Percentiles rank a stretch among this genome's conserved stretches.
These are phyloP conservation scores for Erodium trifolium DNA, from an alignment of 441 rosid species.

Conservation along the genomic window DNA sequence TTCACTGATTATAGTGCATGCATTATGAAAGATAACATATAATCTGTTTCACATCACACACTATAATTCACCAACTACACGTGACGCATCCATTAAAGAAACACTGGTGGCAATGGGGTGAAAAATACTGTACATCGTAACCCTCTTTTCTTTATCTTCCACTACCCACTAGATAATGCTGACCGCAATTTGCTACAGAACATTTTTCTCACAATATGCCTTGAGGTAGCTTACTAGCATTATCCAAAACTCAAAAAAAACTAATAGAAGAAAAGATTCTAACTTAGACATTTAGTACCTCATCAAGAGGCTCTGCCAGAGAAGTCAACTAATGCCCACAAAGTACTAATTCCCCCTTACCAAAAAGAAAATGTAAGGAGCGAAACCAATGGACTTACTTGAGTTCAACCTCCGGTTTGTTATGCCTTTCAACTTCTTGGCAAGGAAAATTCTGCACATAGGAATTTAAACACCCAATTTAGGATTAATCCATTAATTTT, in stretches of 20 bases:
- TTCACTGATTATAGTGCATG: not conserved
- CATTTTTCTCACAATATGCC: not conserved
- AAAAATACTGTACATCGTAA: not conserved
- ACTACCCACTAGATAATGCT: not conserved
- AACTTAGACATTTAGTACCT: not conserved
- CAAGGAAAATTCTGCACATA: constrained; percentile 82
- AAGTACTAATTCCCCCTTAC: not conserved
- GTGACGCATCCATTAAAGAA: not conserved
- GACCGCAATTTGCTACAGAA: not conserved
- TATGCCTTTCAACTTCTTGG: constrained; percentile 99
- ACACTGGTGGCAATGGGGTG: not conserved
- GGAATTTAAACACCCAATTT: constrained; percentile 5
- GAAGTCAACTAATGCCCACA: not conserved
- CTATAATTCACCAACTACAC: not conserved
- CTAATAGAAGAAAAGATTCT: not conserved
- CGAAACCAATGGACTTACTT: constrained; percentile 47
- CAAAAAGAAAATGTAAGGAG: not conserved
- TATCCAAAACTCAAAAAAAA: not conserved
- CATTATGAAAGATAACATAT: not conserved
- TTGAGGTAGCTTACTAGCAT: not conserved
- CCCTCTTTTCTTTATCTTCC: not conserved
- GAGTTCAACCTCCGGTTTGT: constrained; percentile 95
- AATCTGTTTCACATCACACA: not conserved
- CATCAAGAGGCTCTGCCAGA: not conserved
- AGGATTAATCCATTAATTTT: not conserved